Evolutionary conservation across 352 stramenopile species (phyloP).

Genomic region (Phytopythium chamaehyphon): DNA sequence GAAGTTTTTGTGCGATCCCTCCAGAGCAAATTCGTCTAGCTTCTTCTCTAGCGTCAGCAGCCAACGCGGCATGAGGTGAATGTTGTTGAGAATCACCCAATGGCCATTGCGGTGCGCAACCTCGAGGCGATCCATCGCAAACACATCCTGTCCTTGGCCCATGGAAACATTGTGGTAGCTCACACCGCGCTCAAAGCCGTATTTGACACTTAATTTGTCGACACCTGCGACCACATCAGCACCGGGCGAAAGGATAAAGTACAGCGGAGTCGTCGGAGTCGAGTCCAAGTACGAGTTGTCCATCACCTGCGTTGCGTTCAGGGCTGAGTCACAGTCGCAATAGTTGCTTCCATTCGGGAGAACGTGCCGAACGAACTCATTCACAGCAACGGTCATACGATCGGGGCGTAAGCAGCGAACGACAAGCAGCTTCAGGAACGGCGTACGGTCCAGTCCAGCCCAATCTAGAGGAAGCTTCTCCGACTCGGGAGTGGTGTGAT

Average conservation of each 20-base stretch:
- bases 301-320: constrained; percentile 95
- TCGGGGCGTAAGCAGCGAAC: constrained; percentile 93
- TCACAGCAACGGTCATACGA: constrained; percentile 93
- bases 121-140: constrained; percentile 94
- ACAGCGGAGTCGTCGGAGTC: constrained; percentile 93
- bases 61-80: constrained; percentile 97
- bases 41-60: constrained; percentile 96
- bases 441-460: constrained; percentile 92
- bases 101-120: constrained; percentile 94
- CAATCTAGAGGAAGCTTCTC: constrained; percentile 98
- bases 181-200: constrained; percentile 94
- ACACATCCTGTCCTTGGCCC: constrained; percentile 95
- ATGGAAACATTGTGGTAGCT: constrained; percentile 98
- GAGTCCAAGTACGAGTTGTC: constrained; percentile 94
- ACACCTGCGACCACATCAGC: constrained; percentile 95
- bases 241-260: constrained; percentile 96
- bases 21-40: constrained; percentile 93
- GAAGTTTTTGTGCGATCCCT: constrained; percentile 94
- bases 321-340: constrained; percentile 94
- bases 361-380: constrained; percentile 93
- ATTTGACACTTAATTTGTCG: constrained; percentile 93
- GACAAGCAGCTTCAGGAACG: constrained; percentile 96
- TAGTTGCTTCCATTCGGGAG: constrained; percentile 93
- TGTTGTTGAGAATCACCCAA: constrained; percentile 98
- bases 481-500: constrained; percentile 92